Evolutionary conservation across 106 monocot genomes (phyloP), one percentile per base, ranked within the genome.

Genomic region (Platanthera guangdongensis): DNA sequence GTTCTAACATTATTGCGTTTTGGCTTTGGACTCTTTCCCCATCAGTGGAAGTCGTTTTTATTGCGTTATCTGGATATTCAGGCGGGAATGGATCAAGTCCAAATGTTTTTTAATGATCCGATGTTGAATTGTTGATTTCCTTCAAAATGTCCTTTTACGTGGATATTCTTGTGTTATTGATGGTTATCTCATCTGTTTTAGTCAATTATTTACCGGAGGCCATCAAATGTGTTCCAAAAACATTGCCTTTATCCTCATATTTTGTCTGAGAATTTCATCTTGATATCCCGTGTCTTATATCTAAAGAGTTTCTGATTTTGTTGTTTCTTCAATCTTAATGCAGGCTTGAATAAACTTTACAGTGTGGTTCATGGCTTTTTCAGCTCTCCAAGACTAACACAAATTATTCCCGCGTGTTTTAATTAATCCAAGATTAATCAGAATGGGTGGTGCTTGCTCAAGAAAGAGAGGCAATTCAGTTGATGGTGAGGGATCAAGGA

Each of bases 391-490:
- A 21, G 48, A 51, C 5, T 11, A 69, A 69, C 62, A 25, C 16
- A 69, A 21, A 69, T 75, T 4, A 49, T 52, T 14, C 39, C 3
- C 4, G 2, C 51, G 57, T 49, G 15, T 51, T 30, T 50, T 14
- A 52, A 52, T 49, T 51, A 60, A 74, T 46, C 16, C 76, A 15
- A 57, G 52, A 77, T 72, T 78, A 51, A 30, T 75, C 18, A 69
- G 25, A 62, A 99, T 99, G 99, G 99, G 99, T 57, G 84, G 94
- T 68, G 88, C 87, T 73, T 99, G 99, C 62, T 99, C 99, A 6
- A 94, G 99, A 79, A 99, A 92, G 73, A 89, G 99, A 74, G 85
- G 83, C 59, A 67, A 87, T 67, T 68, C 78, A 47, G 87, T 85
- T 15, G 85, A 90, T 7, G 92, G 84, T 30, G 88, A 78, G 8